These are phyloP conservation scores for Populus simonii DNA, from an alignment of 345 rosid genomes.

Conservation along the genomic window DNA sequence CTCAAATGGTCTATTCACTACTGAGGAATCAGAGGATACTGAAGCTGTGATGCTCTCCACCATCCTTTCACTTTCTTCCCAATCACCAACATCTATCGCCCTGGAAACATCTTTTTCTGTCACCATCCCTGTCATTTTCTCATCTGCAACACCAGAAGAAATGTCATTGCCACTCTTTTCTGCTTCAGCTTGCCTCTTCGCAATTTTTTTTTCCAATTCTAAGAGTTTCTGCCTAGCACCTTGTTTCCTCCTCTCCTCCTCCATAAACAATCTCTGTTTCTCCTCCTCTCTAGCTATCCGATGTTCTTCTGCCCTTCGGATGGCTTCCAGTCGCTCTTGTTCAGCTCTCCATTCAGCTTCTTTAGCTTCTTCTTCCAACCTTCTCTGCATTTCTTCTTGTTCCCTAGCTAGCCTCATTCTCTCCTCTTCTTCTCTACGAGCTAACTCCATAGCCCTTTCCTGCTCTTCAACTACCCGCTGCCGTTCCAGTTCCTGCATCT, in stretches of 20 bases:
- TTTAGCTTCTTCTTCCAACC: constrained; percentile 81
- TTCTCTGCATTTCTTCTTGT: constrained; percentile 68
- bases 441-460: constrained; percentile 76
- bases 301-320: constrained; percentile 74
- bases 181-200: constrained; percentile 73
- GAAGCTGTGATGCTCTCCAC: constrained; percentile 86
- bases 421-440: constrained; percentile 88
- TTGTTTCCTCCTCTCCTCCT: constrained; percentile 95
- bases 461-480: constrained; percentile 71
- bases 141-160: constrained; percentile 50
- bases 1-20: constrained; percentile 53
- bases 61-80: constrained; percentile 91
- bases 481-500: constrained; percentile 90
- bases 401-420: constrained; percentile 69
- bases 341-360: constrained; percentile 90
- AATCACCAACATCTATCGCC: constrained; percentile 56
- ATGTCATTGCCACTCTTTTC: constrained; percentile 36
- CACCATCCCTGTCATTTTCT: constrained; percentile 36
- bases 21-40: constrained; percentile 63
- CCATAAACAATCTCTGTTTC: constrained; percentile 65
- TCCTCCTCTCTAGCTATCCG: constrained; percentile 93
- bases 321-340: constrained; percentile 71
- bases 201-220: constrained; percentile 90
- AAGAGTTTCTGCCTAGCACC: constrained; percentile 94
- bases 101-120: constrained; percentile 46